phyloP scores from a whole-genome alignment of 78 protist genomes.

The Dictyostelium purpureum region DNA sequence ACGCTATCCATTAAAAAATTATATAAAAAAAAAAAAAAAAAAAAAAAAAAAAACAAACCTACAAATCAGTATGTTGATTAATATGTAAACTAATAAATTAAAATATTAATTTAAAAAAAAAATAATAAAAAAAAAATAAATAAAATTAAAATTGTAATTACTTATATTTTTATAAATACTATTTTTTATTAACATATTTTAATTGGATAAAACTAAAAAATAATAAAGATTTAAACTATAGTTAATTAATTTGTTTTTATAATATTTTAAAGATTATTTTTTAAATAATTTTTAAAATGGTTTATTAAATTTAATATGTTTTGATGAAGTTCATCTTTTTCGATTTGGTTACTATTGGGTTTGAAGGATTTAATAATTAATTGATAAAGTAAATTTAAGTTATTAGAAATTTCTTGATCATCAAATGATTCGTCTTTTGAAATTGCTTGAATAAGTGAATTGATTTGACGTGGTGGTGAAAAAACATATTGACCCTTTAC shows the following conservation, averaged over 20 bases:
- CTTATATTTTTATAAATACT: too few species aligned
- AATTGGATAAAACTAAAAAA: not conserved
- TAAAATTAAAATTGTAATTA: too few species aligned
- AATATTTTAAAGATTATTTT: not conserved
- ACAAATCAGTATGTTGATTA: not conserved
- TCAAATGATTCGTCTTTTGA: not conserved
- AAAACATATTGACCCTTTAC: slow-evolving; percentile 14
- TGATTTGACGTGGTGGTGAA: slow-evolving; percentile 42
- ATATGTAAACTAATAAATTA: not conserved
- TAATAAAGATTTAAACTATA: not conserved
- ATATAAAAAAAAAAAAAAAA: not conserved
- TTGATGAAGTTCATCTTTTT: too few species aligned
- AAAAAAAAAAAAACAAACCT: not conserved
- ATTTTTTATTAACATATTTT: too few species aligned
- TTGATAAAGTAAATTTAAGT: slow-evolving; percentile 15
- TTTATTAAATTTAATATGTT: too few species aligned
- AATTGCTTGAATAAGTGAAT: not conserved
- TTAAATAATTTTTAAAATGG: too few species aligned
- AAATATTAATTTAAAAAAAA: too few species aligned
- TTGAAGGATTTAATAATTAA: slow-evolving; percentile 8
- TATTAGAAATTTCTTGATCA: not conserved
- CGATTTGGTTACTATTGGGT: slow-evolving; percentile 33
- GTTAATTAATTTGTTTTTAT: not conserved
- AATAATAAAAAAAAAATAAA: too few species aligned
- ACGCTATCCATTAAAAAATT: not conserved